Evolutionary conservation across 2,329 filamentous ascomycete genomes (phyloP), one percentile per base, ranked within the genome.

Genomic region (Neofusicoccum cordaticola): DNA sequence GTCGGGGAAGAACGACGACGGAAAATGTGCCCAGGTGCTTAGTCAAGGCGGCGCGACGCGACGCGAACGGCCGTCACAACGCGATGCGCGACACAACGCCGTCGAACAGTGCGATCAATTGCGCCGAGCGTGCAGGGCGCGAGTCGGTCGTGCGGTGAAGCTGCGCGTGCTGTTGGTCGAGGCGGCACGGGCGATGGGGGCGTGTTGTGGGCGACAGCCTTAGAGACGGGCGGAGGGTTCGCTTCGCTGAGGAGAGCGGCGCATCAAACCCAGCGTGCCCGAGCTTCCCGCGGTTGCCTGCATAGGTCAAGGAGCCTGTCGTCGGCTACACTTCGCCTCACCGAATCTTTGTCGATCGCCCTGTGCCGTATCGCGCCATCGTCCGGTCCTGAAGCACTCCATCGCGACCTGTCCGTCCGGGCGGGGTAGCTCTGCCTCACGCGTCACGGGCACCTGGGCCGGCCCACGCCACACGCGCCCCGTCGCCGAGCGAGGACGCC

Each of bases 111-210:
- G 56, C 41, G 7, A 34, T 35, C 56, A 60, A 60, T 60, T 60
- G 56, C 56, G 42, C n/a, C 42, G 56, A 37, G 42, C 42, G 27
- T 60, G 56, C 56, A 60, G 56, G 42, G 11, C 41, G 56, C 31
- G 56, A 47, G 56, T 47, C 11, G 56, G 42, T 22, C 41, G 56
- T 60, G 27, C 11, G 34, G 56, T n/a, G 35, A 42, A 60, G 56
- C 41, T 19, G 56, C 27, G 42, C n/a, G 56, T 35, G 13, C 19
- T 27, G 22, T 15, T 42, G 19, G 17, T 95, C 84, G 91, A 96
- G 2, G 93, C 92, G 1, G 74, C 88, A 69, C 93, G 90, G 7
- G 94, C 88, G 57, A 96, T 86, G 63, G 96, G 77, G 63, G 93
- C 85, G 0, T 92, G 91, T 22, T 45, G 53, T 60, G 42, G 56